Conservation (phyloP, 2,329 filamentous ascomycete species). For the Phoma sp. region DNA sequence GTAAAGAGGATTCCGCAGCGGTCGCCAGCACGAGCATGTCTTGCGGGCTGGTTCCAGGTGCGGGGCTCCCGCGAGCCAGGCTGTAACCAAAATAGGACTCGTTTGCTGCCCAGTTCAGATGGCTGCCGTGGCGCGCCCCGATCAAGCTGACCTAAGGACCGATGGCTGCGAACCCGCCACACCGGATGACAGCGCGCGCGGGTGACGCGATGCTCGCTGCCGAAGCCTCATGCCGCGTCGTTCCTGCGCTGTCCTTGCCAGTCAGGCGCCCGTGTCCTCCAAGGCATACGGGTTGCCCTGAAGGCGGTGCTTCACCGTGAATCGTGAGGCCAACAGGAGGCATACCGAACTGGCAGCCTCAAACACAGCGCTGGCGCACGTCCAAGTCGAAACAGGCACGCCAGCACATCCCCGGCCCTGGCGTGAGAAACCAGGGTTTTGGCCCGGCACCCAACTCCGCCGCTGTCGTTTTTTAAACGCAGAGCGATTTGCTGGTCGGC, state of each 20-base stretch:
- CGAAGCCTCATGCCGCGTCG: constrained; percentile 24
- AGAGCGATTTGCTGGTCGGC: constrained; percentile 37
- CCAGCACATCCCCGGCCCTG: constrained; percentile 30
- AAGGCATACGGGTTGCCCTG: constrained; percentile 14
- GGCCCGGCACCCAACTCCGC: constrained; percentile 41
- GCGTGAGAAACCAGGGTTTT: constrained; percentile 19
- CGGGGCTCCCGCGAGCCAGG: constrained; percentile 31
- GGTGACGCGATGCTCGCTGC: constrained; percentile 35
- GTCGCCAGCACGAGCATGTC: constrained; percentile 23
- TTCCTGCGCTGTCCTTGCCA: constrained; percentile 21
- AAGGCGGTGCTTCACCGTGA: constrained; percentile 6
- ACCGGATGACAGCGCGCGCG: constrained; percentile 41
- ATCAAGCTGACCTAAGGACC: constrained; percentile 36
- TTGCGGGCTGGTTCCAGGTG: constrained; percentile 29
- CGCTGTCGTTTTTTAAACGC: constrained; percentile 43
- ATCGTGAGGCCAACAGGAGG: constrained; percentile 22
- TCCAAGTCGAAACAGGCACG: constrained; percentile 43
- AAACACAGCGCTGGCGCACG: constrained; percentile 33
- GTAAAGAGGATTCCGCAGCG: constrained; percentile 3
- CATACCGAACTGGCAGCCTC: constrained; percentile 27
- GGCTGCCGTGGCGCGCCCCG: constrained; percentile 34
- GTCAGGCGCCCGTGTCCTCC: constrained; percentile 22
- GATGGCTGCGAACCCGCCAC: constrained; percentile 34
- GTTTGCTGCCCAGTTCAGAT: background rate
- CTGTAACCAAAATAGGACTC: constrained; percentile 35